A percentile compares a stretch with the other conserved stretches of the same genome.
Conservation (phyloP, 106 monocot species). For the Amphibolis antarctica region DNA sequence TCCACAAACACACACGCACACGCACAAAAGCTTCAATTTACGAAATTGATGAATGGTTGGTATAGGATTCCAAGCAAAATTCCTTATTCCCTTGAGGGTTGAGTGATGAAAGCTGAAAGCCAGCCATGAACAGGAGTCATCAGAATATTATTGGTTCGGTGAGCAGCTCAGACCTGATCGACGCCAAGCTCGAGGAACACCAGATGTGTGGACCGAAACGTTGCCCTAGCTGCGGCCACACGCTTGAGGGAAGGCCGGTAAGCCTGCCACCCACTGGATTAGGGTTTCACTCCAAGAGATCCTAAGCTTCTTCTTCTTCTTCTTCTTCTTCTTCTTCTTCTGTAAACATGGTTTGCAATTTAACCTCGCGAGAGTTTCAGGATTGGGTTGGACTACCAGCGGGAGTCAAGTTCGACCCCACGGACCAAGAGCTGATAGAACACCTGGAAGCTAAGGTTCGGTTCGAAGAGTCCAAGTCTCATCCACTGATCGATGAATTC, state of each 20-base stretch:
- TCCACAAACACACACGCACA: not conserved
- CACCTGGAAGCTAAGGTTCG: slow-evolving; percentile 76
- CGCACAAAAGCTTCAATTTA: not conserved
- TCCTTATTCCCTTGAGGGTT: not conserved
- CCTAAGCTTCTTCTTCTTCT: not conserved
- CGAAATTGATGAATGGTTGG: not conserved
- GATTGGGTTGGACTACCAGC: slow-evolving; percentile 33
- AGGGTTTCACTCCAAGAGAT: not conserved
- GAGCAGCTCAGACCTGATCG: slow-evolving; percentile 42
- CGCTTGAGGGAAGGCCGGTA: slow-evolving; percentile 49
- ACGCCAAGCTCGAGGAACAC: slow-evolving; percentile 74
- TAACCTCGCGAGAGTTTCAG: not conserved
- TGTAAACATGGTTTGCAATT: not conserved
- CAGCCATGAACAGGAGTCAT: slow-evolving; percentile 18
- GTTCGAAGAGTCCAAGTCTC: slow-evolving; percentile 24
- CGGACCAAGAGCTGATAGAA: slow-evolving; percentile 84
- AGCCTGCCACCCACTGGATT: not conserved
- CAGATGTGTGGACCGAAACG: slow-evolving; percentile 41
- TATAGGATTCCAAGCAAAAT: not conserved
- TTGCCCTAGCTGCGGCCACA: slow-evolving; percentile 78
- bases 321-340: not conserved
- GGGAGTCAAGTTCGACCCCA: slow-evolving; percentile 85
- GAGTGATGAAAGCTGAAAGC: not conserved
- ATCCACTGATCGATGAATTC: slow-evolving; percentile 91
- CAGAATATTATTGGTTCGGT: not conserved